Evolutionary conservation across 2,329 filamentous ascomycete species (phyloP), one percentile per base, ranked within the genome.

Genomic region (Aspergillus brunneoviolaceus): DNA sequence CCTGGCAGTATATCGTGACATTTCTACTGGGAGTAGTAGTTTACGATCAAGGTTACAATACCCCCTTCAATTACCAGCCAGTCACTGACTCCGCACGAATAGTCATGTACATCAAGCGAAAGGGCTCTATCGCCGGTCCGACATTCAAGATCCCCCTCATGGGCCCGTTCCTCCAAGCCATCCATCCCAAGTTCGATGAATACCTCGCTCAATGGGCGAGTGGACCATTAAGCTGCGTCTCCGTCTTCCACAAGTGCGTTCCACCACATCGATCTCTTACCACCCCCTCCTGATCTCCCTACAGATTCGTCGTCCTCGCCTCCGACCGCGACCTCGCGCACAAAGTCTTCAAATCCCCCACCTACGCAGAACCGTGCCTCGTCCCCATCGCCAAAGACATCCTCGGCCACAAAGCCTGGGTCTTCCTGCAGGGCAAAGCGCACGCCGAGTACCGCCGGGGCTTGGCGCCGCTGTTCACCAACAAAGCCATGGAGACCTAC

Each of bases 401-500:
- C 45, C 85, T 96, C 49, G 90, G 92, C 57, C 84, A 86, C 58
- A 89, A 89, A 69, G 94, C 95, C 80, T 96, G 91, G 90, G 92
- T 96, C 9, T 96, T 96, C 78, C 83, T 96, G 54, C 91, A 96
- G 69, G 92, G 92, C 67, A 93, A 91, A 78, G 85, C 86, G 42
- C 92, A 96, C 69, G 88, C 93, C 66, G 92, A 96, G 72, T 96
- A 93, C 79, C 90, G 92, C 73, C 94, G 95, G 80, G 92, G 92
- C 31, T 82, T 96, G 65, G 96, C 95, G 73, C 88, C 87, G 55
- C 84, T 96, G 23, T 96, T 96, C 80, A 96, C 92, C 47, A 90
- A 91, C 74, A 87, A 88, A 74, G 90, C 92, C 14, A 86, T 96
- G 67, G 89, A 90, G 65, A 83, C 82, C 63, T 96, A 96, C 74